phyloP scores from a whole-genome alignment of 2,329 filamentous ascomycete genomes.

The Cercospora nicotianae region DNA sequence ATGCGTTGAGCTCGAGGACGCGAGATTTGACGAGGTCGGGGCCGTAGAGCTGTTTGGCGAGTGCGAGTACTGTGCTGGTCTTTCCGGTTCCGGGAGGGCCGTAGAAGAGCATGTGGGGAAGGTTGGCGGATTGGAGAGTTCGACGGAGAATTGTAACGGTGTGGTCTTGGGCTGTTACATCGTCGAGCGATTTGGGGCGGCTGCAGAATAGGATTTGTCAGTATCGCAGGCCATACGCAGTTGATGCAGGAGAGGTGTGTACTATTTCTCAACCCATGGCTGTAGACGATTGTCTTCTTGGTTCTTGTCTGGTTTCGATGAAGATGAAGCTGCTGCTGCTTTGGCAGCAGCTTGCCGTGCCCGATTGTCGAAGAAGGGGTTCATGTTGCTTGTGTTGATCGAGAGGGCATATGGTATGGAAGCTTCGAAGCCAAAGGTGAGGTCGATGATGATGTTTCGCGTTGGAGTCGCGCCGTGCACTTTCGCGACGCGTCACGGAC shows the following conservation, averaged over 20 bases:
- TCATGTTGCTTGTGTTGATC: slow-evolving; percentile 56
- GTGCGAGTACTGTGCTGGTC: slow-evolving; percentile 93
- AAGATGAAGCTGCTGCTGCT: slow-evolving; percentile 63
- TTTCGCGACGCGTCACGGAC: slow-evolving; percentile 10
- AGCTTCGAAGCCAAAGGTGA: background rate
- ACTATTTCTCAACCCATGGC: slow-evolving; percentile 74
- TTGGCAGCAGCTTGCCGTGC: slow-evolving; percentile 73
- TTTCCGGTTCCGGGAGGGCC: slow-evolving; percentile 97
- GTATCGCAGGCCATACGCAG: background rate
- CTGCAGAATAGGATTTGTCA: slow-evolving; percentile 49
- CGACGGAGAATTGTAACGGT: slow-evolving; percentile 89
- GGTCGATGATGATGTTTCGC: slow-evolving; percentile 3
- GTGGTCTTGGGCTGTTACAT: slow-evolving; percentile 97
- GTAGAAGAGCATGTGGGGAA: slow-evolving; percentile 99
- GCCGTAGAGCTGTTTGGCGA: slow-evolving; percentile 96
- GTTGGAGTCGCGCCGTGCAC: slow-evolving; percentile 16
- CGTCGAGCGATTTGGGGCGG: slow-evolving; percentile 87
- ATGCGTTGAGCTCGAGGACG: slow-evolving; percentile 98
- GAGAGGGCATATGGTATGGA: background rate
- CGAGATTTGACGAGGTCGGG: slow-evolving; percentile 89
- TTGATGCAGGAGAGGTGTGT: slow-evolving; percentile 15
- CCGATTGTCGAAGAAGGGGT: slow-evolving; percentile 94
- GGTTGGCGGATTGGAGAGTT: slow-evolving; percentile 92
- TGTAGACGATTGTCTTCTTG: slow-evolving; percentile 69
- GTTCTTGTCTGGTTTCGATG: slow-evolving; percentile 64